Conservation (phyloP, 75 land plant species). For the Picea glauca region DNA sequence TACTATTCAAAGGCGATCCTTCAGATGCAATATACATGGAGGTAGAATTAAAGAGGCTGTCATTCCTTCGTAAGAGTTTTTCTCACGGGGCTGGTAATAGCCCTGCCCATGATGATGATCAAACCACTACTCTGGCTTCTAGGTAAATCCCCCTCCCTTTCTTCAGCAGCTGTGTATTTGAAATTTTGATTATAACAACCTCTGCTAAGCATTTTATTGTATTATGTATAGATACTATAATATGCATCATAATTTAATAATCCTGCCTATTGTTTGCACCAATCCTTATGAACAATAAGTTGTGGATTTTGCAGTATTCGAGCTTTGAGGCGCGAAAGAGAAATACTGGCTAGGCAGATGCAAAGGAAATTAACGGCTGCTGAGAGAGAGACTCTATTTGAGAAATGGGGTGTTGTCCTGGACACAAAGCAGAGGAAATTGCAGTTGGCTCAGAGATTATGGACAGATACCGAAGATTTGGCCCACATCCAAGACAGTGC, state of each 20-base stretch:
- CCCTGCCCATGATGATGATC: constrained; percentile 16
- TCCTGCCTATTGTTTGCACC: not conserved
- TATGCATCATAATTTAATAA: not conserved
- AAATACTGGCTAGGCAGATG: constrained; percentile 55
- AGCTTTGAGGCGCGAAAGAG: constrained; percentile 62
- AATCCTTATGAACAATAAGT: not conserved
- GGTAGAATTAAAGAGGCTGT: constrained; percentile 67
- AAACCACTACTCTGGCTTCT: constrained; percentile 22
- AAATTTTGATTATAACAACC: not conserved
- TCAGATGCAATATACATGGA: constrained; percentile 78
- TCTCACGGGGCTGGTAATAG: constrained; percentile 15
- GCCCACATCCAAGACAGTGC: constrained; percentile 63
- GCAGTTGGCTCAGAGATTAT: constrained; percentile 47
- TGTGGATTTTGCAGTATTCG: constrained; percentile 31
- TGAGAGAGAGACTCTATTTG: constrained; percentile 48
- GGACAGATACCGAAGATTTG: constrained; percentile 53
- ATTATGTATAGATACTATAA: not conserved
- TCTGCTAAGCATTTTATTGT: not conserved
- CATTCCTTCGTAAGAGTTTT: constrained; percentile 43
- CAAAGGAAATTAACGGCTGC: constrained; percentile 38
- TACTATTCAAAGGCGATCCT: constrained; percentile 75
- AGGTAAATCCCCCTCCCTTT: constrained; percentile 27
- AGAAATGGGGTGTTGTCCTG: constrained; percentile 59
- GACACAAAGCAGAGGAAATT: constrained; percentile 53
- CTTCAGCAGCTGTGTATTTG: not conserved